phyloP scores from a whole-genome alignment of 495 filamentous ascomycete genomes.

The Xylaria acuta region DNA sequence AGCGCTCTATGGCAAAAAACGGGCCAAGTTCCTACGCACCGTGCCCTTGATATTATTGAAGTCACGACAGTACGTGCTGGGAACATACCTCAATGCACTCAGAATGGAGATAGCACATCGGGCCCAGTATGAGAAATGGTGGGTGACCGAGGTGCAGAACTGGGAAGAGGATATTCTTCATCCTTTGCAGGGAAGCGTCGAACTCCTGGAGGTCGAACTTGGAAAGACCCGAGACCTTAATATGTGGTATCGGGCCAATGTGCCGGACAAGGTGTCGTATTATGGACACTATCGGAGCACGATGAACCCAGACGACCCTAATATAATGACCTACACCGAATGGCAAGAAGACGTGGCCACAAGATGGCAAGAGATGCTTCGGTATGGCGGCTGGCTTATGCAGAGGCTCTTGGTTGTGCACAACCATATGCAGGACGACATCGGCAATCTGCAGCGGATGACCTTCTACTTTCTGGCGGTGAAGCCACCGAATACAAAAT shows the following conservation, averaged over 20 bases:
- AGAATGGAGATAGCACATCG: neutral
- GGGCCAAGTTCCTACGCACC: neutral
- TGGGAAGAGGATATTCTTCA: neutral
- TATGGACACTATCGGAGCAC: neutral
- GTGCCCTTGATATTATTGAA: neutral
- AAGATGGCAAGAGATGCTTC: neutral
- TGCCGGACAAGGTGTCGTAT: neutral
- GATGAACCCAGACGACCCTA: neutral
- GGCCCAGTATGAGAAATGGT: neutral
- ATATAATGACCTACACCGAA: neutral
- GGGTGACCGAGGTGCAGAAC: neutral
- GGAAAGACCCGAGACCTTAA: neutral
- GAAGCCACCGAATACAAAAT: neutral
- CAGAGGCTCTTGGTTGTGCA: neutral
- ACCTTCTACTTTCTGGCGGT: constrained; percentile 25
- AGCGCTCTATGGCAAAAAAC: neutral
- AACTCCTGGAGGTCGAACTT: neutral
- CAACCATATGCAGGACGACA: constrained; percentile 15
- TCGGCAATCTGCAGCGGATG: constrained; percentile 26
- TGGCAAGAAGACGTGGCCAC: neutral
- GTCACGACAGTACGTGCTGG: constrained; percentile 16
- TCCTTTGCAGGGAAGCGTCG: neutral
- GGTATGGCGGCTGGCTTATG: constrained; percentile 25
- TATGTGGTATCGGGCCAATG: neutral
- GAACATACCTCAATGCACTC: constrained; percentile 7